Percentiles rank a stretch among this genome's conserved stretches.
phyloP scores from a whole-genome alignment of 305 asterid genomes.

The Solanum aculeatissimum region DNA sequence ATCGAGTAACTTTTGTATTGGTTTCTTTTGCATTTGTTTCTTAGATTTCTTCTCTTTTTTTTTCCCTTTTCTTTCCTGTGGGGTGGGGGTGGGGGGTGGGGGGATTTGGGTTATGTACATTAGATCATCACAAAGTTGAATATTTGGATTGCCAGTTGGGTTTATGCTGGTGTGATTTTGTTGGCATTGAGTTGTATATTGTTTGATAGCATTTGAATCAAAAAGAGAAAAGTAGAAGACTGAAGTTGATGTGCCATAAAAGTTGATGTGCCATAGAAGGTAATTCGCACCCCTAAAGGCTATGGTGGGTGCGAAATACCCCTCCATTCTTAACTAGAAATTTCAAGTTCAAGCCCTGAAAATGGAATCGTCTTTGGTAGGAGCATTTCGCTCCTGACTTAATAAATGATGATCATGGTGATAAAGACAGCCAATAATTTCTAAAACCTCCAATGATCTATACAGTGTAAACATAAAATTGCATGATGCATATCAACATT shows the following conservation, averaged over 20 bases:
- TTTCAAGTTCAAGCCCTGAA: background rate
- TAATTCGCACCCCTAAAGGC: background rate
- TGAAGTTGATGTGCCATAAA: background rate
- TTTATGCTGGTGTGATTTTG: background rate
- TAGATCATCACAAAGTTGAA: background rate
- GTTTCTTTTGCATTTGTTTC: background rate
- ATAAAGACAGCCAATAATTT: background rate
- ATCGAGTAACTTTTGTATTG: background rate
- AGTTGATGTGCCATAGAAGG: background rate
- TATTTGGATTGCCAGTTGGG: background rate
- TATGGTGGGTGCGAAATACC: background rate
- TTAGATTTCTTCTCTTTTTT: background rate
- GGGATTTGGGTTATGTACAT: background rate
- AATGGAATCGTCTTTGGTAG: background rate
- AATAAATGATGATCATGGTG: background rate
- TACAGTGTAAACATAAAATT: background rate
- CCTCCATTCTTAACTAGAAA: background rate
- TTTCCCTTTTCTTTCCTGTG: too few relatives aligned
- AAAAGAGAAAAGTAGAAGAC: background rate
- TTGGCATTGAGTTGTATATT: background rate
- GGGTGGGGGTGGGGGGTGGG: too few relatives aligned
- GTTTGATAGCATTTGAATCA: background rate
- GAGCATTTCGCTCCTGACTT: background rate
- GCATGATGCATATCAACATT: background rate
- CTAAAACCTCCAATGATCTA: background rate